These are phyloP conservation scores for Ceratonia siliqua DNA, from an alignment of 306 rosid genomes.

Conservation along the genomic window DNA sequence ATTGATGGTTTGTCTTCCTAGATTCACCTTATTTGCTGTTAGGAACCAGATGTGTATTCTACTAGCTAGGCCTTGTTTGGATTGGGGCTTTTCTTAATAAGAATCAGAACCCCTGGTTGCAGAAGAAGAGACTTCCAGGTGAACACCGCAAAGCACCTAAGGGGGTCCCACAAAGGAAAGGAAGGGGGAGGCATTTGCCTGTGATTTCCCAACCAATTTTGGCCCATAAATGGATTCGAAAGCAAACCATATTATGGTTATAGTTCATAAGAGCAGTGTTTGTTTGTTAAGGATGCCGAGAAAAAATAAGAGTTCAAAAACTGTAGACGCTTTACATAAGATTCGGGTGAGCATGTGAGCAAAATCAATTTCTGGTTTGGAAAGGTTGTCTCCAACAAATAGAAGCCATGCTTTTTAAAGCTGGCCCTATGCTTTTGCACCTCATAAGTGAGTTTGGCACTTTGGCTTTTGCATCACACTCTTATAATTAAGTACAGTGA, in stretches of 20 bases:
- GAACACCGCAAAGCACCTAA: not conserved
- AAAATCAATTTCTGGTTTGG: constrained; percentile 18
- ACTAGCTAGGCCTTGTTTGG: not conserved
- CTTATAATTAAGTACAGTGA: constrained; percentile 11
- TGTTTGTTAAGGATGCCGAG: constrained; percentile 2
- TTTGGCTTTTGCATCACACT: constrained; percentile 26
- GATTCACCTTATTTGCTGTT: not conserved
- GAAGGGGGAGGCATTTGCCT: not conserved
- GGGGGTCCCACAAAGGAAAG: constrained; percentile 18
- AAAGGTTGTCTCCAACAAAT: constrained; percentile 35
- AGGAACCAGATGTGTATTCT: not conserved
- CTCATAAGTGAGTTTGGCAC: too few relatives aligned
- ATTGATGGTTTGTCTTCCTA: constrained; percentile 29
- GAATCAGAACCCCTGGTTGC: not conserved
- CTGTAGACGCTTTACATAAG: constrained; percentile 26
- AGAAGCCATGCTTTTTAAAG: constrained; percentile 30
- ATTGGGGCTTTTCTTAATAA: not conserved
- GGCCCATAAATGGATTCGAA: not conserved
- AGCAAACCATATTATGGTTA: not conserved
- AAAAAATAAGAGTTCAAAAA: not conserved
- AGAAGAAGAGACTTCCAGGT: not conserved
- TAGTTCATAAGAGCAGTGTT: not conserved
- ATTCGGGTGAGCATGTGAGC: constrained; percentile 19
- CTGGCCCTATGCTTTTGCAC: too few relatives aligned
- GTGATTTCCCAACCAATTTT: not conserved